Base-by-base conservation (phyloP, 257 asterid species). In the Cordia subcordata region DNA sequence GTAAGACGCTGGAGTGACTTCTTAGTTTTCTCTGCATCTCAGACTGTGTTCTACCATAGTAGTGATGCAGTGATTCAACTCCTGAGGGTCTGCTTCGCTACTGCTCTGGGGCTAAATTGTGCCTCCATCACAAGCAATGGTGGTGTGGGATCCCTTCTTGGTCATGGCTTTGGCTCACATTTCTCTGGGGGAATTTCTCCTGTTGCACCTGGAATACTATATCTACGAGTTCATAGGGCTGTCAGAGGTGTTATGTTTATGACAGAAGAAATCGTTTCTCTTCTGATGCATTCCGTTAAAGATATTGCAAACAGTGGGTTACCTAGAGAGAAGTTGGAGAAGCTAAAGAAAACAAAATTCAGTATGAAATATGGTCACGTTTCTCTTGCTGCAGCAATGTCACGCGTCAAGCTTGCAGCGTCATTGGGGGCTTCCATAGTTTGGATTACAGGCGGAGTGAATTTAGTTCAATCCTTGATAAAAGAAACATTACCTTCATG, bases 121-220 rank as follows among this genome's bases (percentile, higher is more conserved):
- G 68, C 85, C 52, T 76, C 87, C 0, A 75, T 81, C 21, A 67
- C 77, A 44, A 77, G 77, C 73, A 77, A 70, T 10, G 88, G 97
- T 40, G 90, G 99, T 6, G 94, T 85, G 16, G 97, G 99, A 58
- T 80, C 94, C 53, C 96, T 93, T 69, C 81, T 93, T 11, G 99
- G 99, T n/a, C 99, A 93, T 22, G 99, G 97, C 44, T 86, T 86
- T 35, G 95, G 96, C 63, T 93, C 96, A 46, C 91, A 81, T 75
- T 74, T 72, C 22, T 62, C 76, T 0, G 90, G 95, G 22, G 95
- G 96, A 15, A 71, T 86, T 44, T 70, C 87, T 44, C 86, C 97
- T 4, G 94, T 89, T 53, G 96, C 99, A 77, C 99, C 97, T 53
- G 99, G 97, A 13, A 83, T 81, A 39, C 95, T 93, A 58, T 89